Evolutionary conservation across 1,284 basidiomycete genomes (phyloP).

Genomic region (Ustilago loliicola): DNA sequence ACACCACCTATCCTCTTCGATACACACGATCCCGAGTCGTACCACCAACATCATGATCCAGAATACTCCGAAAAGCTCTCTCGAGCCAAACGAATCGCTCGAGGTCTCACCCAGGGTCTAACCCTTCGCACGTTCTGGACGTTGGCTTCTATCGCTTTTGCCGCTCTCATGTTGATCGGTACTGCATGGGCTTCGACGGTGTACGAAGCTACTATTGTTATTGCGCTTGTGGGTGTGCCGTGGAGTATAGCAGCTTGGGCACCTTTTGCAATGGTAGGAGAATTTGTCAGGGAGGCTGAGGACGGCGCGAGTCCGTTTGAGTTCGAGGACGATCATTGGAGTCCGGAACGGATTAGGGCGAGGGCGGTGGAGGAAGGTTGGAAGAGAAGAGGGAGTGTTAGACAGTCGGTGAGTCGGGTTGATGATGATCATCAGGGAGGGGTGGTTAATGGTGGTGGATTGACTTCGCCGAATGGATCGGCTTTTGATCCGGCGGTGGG

Average conservation of each 20-base stretch:
- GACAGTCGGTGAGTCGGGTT: background rate
- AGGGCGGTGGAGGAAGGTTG: constrained; percentile 14
- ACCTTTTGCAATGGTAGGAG: constrained; percentile 68
- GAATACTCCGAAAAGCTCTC: constrained; percentile 26
- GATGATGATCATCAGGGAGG: background rate
- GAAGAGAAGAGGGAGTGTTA: constrained; percentile 4
- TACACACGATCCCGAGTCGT: constrained; percentile 15
- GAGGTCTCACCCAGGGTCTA: constrained; percentile 31
- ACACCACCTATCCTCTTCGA: constrained; percentile 17
- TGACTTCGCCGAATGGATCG: constrained; percentile 1
- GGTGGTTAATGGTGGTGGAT: background rate
- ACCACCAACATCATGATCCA: constrained; percentile 1
- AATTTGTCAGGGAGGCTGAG: constrained; percentile 65
- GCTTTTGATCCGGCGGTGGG: background rate
- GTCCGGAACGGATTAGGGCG: constrained; percentile 22
- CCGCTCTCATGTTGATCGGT: constrained; percentile 45
- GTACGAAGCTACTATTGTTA: constrained; percentile 51
- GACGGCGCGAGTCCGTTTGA: constrained; percentile 46
- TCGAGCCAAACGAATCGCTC: constrained; percentile 20
- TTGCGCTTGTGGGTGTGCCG: constrained; percentile 63
- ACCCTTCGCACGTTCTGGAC: constrained; percentile 66
- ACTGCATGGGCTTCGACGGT: constrained; percentile 54
- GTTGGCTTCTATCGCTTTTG: constrained; percentile 46
- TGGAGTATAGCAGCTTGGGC: constrained; percentile 69
- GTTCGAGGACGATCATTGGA: constrained; percentile 56